Conservation (phyloP, 148 eudicot species). For the Selenicereus undatus region DNA sequence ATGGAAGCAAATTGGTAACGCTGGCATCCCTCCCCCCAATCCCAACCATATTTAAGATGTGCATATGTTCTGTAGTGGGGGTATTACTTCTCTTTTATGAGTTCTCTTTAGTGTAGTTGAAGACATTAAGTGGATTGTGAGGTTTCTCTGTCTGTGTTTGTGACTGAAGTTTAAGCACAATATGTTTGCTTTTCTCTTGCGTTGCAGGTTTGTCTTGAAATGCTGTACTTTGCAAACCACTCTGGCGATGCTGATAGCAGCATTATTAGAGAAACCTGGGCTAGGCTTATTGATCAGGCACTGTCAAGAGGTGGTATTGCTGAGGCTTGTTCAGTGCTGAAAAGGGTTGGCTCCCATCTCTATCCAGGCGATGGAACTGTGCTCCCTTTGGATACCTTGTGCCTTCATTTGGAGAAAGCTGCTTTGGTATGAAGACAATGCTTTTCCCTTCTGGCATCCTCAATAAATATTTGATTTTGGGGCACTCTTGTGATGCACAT, state of each 20-base stretch:
- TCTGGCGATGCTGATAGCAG: constrained; percentile 96
- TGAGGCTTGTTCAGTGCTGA: constrained; percentile 88
- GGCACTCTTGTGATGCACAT: no score
- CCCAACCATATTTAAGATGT: neutral
- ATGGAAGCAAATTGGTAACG: no score
- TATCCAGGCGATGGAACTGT: constrained; percentile 90
- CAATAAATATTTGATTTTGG: neutral
- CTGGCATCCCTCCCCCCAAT: neutral
- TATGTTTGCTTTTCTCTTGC: constrained; percentile 6
- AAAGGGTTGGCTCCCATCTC: constrained; percentile 85
- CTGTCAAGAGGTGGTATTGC: constrained; percentile 80
- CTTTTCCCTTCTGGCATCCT: constrained; percentile 8
- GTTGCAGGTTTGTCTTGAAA: constrained; percentile 80
- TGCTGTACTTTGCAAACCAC: constrained; percentile 91
- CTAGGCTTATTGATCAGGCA: constrained; percentile 91
- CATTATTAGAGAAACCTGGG: constrained; percentile 88
- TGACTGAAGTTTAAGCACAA: neutral
- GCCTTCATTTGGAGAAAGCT: constrained; percentile 97
- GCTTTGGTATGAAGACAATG: constrained; percentile 56
- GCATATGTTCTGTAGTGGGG: neutral
- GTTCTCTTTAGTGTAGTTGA: neutral
- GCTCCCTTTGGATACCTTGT: constrained; percentile 81
- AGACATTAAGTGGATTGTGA: neutral
- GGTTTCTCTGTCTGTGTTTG: neutral
- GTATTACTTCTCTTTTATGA: neutral